Percentiles rank a stretch among this genome's conserved stretches.
Evolutionary conservation across 1,139 yeast genomes (phyloP).

Genomic region (Yamadazyma sp.): DNA sequence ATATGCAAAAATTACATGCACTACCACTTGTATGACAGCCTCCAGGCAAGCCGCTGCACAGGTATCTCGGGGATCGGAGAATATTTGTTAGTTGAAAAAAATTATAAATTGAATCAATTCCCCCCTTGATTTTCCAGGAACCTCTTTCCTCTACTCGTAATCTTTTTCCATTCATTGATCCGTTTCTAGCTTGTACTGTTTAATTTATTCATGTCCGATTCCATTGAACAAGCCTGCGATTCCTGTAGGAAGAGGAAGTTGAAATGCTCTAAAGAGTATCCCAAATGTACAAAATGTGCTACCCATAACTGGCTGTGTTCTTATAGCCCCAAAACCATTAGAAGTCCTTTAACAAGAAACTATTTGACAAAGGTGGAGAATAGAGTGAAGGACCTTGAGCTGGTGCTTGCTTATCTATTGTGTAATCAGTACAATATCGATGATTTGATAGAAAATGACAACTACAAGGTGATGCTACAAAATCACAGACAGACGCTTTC

Average conservation of each 20-base stretch:
- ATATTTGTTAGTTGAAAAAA: slow-evolving; percentile 6
- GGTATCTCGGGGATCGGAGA: slow-evolving; percentile 16
- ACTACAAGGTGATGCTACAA: slow-evolving; percentile 23
- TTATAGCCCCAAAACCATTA: slow-evolving; percentile 72
- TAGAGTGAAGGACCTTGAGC: slow-evolving; percentile 56
- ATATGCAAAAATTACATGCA: too few relatives aligned
- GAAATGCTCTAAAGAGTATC: slow-evolving; percentile 63
- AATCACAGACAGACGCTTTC: slow-evolving; percentile 17
- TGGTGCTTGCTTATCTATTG: slow-evolving; percentile 43
- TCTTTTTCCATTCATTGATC: not conserved
- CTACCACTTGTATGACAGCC: too few relatives aligned
- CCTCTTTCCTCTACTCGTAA: not conserved
- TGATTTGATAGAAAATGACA: slow-evolving; percentile 21
- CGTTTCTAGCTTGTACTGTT: not conserved
- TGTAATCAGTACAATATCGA: slow-evolving; percentile 29
- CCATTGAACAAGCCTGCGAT: slow-evolving; percentile 55
- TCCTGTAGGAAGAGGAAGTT: slow-evolving; percentile 59
- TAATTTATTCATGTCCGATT: not conserved
- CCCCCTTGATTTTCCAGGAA: slow-evolving; percentile 3
- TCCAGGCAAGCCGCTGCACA: slow-evolving; percentile 1
- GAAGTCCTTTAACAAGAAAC: slow-evolving; percentile 82
- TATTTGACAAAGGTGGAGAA: slow-evolving; percentile 77
- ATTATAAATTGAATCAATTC: slow-evolving; percentile 6
- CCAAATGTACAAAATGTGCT: slow-evolving; percentile 74
- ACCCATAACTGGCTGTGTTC: slow-evolving; percentile 73